Base-by-base conservation (phyloP, 2,329 filamentous ascomycete species). In the Nemania sp. region DNA sequence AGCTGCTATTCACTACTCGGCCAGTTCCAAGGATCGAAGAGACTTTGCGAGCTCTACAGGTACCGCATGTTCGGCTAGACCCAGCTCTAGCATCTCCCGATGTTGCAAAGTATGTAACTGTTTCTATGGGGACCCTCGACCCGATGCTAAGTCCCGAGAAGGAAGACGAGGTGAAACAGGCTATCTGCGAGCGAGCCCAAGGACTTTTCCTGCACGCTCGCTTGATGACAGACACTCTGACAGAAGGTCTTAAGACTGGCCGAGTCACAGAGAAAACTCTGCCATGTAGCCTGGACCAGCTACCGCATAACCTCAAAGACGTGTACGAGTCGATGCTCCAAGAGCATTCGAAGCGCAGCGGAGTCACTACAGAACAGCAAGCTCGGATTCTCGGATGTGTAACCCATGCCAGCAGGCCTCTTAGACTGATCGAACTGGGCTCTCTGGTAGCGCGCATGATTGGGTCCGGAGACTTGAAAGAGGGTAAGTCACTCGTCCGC, bases 101-200 rank as follows among this genome's bases (percentile, higher is more conserved):
- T 17, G 37, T 41, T 41, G 37, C 37, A 26, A 41, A 41, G 37
- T 41, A 41, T 23, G 37, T 41, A 6, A 41, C 37, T n/a, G 37
- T 41, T 41, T 41, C 37, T 8, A 41, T 41, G 12, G 20, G 37
- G 22, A 24, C 19, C 12, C 14, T 41, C 20, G 37, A 41, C 26
- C 11, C 37, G 20, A 26, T n/a, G 22, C 20, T 41, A 41, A 41
- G 37, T 14, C 37, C 37, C 20, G 37, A 41, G 14, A 41, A 15
- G 22, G 37, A 41, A 41, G 37, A 41, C 22, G 26, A 11, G 14
- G 37, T 41, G 37, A 41, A 41, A 24, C 20, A 24, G 11, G 37
- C 20, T n/a, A 41, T 41, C 22, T 41, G 37, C 22, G 37, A 41
- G 37, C 37, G 37, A 15, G 37, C 37, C 11, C 37, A 20, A n/a